A percentile compares a stretch with the other conserved stretches of the same genome.
These are phyloP conservation scores for Cucumis hystrix DNA, from an alignment of 306 rosid genomes.

Conservation along the genomic window DNA sequence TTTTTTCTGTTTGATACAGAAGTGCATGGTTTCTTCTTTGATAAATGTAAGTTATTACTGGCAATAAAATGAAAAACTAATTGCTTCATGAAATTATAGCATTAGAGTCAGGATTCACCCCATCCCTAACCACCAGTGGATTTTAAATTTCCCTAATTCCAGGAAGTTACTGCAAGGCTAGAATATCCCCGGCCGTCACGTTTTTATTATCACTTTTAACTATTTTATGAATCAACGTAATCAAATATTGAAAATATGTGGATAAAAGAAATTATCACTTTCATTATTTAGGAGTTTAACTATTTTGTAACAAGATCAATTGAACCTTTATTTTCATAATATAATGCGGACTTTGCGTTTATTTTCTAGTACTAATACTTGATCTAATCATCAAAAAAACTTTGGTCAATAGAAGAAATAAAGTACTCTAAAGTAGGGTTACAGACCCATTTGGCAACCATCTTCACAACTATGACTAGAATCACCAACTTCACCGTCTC, in stretches of 20 bases:
- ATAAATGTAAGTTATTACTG: background rate
- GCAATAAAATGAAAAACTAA: background rate
- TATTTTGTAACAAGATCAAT: background rate
- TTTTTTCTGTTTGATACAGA: background rate
- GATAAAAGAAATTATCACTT: background rate
- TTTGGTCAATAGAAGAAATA: background rate
- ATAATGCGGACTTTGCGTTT: background rate
- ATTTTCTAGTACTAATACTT: background rate
- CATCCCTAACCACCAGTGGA: background rate
- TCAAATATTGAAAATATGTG: background rate
- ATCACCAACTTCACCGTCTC: constrained; percentile 29
- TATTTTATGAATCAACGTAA: background rate
- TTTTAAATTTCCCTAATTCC: background rate
- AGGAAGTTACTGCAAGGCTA: background rate
- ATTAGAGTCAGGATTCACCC: background rate
- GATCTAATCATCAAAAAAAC: background rate
- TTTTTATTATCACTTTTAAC: background rate
- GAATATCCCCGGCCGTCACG: background rate
- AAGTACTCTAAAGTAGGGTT: background rate
- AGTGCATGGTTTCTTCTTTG: background rate
- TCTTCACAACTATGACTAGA: constrained; percentile 31
- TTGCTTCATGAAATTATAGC: background rate
- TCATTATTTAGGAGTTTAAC: background rate
- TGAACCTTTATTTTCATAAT: background rate
- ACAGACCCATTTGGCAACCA: constrained; percentile 23